These are phyloP conservation scores for Rutidosis leptorrhynchoides DNA, from an alignment of 129 eudicot species.

Conservation along the genomic window DNA sequence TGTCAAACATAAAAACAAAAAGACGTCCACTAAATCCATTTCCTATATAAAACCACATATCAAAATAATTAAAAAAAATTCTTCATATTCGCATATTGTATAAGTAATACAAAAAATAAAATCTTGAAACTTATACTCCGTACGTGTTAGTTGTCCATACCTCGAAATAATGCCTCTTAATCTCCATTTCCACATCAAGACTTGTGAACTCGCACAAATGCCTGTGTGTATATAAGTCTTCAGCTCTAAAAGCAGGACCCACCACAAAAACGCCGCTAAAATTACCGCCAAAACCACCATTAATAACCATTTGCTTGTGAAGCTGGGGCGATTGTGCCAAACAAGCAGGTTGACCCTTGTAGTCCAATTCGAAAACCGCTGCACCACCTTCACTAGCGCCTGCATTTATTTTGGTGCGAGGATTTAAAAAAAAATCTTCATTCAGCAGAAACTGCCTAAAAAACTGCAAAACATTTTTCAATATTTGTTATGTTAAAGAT, in stretches of 20 bases:
- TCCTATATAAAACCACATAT: conserved; percentile 48
- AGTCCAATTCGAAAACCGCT: conserved; percentile 77
- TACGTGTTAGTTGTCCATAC: conserved; percentile 26
- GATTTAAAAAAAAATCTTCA: conserved; percentile 63
- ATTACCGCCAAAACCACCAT: conserved; percentile 84
- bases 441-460: conserved; percentile 57
- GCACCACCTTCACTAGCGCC: conserved; percentile 97
- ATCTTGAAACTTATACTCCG: neutral
- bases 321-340: conserved; percentile 95
- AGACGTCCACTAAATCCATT: conserved; percentile 84
- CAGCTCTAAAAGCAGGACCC: conserved; percentile 93
- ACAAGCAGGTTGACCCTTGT: conserved; percentile 80
- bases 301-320: conserved; percentile 93
- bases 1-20: conserved; percentile 75
- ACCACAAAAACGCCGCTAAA: conserved; percentile 77
- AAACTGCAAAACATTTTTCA: conserved; percentile 44
- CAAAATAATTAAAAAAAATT: neutral
- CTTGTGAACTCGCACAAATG: conserved; percentile 92
- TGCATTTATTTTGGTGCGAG: conserved; percentile 77
- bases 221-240: conserved; percentile 82
- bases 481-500: neutral
- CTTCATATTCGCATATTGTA: neutral
- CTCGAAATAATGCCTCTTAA: conserved; percentile 79
- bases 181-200: conserved; percentile 95
- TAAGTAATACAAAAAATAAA: too few relatives aligned